Conservation (phyloP, 805 yeast species). For the Yarrowia keelungensis region DNA sequence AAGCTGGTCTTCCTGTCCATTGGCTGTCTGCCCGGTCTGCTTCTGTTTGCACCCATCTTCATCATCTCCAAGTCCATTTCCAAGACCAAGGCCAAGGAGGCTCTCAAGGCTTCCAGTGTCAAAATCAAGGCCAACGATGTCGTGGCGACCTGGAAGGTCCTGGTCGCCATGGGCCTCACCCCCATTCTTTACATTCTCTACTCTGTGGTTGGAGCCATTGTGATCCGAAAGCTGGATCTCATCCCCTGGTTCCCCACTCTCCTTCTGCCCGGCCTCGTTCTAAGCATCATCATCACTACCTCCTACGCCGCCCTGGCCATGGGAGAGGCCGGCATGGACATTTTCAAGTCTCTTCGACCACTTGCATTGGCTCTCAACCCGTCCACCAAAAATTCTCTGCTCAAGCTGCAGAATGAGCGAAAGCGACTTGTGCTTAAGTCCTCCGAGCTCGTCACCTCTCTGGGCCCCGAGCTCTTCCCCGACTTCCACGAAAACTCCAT, state of each 20-base stretch:
- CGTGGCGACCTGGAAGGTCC: slow-evolving; percentile 95
- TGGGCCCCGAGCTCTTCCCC: slow-evolving; percentile 86
- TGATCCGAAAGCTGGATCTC: slow-evolving; percentile 47
- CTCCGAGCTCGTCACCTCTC: slow-evolving; percentile 76
- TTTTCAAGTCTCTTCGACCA: slow-evolving; percentile 82
- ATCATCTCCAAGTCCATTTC: slow-evolving; percentile 78
- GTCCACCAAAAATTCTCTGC: slow-evolving; percentile 51
- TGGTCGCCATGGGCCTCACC: slow-evolving; percentile 86
- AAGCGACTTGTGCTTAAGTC: slow-evolving; percentile 70
- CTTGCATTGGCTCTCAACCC: slow-evolving; percentile 60
- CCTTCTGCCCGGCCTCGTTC: slow-evolving; percentile 62
- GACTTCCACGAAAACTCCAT: slow-evolving; percentile 59
- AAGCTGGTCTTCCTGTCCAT: slow-evolving; percentile 63
- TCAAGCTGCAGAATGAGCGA: slow-evolving; percentile 66
- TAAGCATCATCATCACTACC: slow-evolving; percentile 23
- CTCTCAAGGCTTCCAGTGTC: slow-evolving; percentile 85
- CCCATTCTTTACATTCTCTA: slow-evolving; percentile 85
- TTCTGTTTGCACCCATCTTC: slow-evolving; percentile 88
- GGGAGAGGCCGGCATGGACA: slow-evolving; percentile 94
- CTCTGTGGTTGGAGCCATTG: slow-evolving; percentile 58
- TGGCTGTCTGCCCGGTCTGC: slow-evolving; percentile 85
- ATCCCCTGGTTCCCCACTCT: slow-evolving; percentile 55
- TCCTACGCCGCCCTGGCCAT: slow-evolving; percentile 90
- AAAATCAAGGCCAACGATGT: slow-evolving; percentile 93
- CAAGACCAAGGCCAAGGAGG: slow-evolving; percentile 71